These are phyloP conservation scores for Phytophthora meadii DNA, from an alignment of 352 stramenopile species.

Conservation along the genomic window DNA sequence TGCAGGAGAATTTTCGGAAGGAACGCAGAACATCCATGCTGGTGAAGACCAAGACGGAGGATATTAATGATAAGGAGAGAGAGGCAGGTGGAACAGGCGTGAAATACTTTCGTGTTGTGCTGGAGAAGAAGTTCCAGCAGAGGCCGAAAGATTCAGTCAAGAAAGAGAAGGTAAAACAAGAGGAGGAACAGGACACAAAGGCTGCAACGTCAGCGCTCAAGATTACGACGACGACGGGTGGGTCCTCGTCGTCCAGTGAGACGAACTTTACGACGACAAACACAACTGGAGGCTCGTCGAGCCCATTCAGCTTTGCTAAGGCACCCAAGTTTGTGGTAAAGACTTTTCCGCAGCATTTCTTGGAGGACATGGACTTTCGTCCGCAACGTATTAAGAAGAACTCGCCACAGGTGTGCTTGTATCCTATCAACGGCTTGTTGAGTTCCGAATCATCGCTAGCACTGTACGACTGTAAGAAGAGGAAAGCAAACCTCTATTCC, in stretches of 20 bases:
- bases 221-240: conserved; percentile 30
- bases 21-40: conserved; percentile 86
- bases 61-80: conserved; percentile 38
- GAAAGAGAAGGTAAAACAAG: conserved; percentile 25
- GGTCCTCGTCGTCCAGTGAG: conserved; percentile 34
- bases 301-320: conserved; percentile 27
- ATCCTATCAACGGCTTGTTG: conserved; percentile 78
- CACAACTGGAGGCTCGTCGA: conserved; percentile 17
- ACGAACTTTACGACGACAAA: conserved; percentile 44
- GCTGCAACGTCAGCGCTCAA: conserved; percentile 20
- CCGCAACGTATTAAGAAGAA: conserved; percentile 88
- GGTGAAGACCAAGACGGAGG: conserved; percentile 64
- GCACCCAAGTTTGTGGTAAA: conserved; percentile 68
- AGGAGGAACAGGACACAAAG: conserved; percentile 8
- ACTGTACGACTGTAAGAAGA: conserved; percentile 62
- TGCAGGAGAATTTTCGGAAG: conserved; percentile 80
- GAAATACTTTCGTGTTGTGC: conserved; percentile 83
- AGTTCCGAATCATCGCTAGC: conserved; percentile 78
- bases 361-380: conserved; percentile 87
- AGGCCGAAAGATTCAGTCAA: conserved; percentile 23
- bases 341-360: conserved; percentile 87
- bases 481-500: conserved; percentile 68
- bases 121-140: conserved; percentile 79
- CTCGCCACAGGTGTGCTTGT: conserved; percentile 61
- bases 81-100: conserved; percentile 29